Evolutionary conservation across 1,139 yeast genomes (phyloP).

Genomic region (Kazachstania sp.): DNA sequence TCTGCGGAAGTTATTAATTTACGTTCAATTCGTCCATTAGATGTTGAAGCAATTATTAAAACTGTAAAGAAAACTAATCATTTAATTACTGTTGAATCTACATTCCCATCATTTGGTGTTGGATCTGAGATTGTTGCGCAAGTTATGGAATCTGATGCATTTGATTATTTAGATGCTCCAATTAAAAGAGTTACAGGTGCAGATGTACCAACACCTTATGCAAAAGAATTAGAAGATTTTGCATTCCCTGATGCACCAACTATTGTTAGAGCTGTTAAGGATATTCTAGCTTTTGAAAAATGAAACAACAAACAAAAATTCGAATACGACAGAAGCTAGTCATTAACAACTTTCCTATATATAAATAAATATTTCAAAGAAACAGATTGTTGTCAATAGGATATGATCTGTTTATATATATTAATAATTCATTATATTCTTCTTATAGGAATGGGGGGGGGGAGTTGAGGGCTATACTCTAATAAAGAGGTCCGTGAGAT

Average conservation of each 20-base stretch:
- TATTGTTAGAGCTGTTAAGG: slow-evolving; percentile 83
- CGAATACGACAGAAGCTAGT: no score
- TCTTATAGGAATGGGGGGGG: no score
- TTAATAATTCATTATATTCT: not conserved
- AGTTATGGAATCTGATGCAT: slow-evolving; percentile 97
- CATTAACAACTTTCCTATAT: no score
- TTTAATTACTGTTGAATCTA: slow-evolving; percentile 91
- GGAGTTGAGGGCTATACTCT: no score
- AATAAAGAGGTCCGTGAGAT: no score
- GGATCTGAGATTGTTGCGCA: slow-evolving; percentile 98
- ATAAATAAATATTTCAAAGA: no score
- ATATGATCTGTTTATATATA: no score
- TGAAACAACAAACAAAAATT: no score
- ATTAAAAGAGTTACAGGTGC: slow-evolving; percentile 98
- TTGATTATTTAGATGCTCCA: slow-evolving; percentile 97
- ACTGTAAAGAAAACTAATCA: slow-evolving; percentile 97
- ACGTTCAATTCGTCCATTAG: slow-evolving; percentile 96
- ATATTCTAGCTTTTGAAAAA: slow-evolving; percentile 63
- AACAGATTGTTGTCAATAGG: no score
- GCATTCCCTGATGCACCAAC: slow-evolving; percentile 97
- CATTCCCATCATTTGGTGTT: slow-evolving; percentile 97
- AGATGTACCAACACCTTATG: slow-evolving; percentile 99
- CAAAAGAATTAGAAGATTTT: slow-evolving; percentile 90
- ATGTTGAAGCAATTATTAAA: slow-evolving; percentile 73
- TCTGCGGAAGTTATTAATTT: slow-evolving; percentile 90